phyloP scores from a whole-genome alignment of 2,329 filamentous ascomycete genomes.

The Scedosporium minutisporum region DNA sequence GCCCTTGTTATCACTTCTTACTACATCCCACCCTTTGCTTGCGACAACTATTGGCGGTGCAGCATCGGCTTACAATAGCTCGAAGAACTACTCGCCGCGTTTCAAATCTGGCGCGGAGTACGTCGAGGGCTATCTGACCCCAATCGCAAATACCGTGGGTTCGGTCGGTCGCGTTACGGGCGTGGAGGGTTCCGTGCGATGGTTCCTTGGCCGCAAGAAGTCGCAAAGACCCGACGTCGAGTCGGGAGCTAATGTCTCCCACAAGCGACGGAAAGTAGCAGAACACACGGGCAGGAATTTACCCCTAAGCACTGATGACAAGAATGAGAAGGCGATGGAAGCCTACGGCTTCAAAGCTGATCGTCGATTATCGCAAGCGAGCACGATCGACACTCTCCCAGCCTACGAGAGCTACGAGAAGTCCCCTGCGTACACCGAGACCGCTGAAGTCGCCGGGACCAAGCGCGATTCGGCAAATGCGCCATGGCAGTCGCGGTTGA shows the following conservation, averaged over 20 bases:
- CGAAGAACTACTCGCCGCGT: constrained; percentile 82
- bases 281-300: constrained; percentile 11
- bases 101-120: constrained; percentile 87
- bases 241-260: constrained; percentile 30
- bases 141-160: constrained; percentile 77
- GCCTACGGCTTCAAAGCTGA: constrained; percentile 18
- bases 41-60: constrained; percentile 79
- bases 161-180: constrained; percentile 77
- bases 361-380: constrained; percentile 53
- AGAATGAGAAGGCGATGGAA: constrained; percentile 11
- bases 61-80: constrained; percentile 73
- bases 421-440: constrained; percentile 66
- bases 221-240: constrained; percentile 38
- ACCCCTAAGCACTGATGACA: neutral
- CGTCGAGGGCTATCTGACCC: constrained; percentile 78
- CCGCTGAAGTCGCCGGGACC: constrained; percentile 22
- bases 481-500: constrained; percentile 71
- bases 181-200: constrained; percentile 76
- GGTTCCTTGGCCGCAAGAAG: constrained; percentile 60
- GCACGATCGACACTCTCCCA: constrained; percentile 65
- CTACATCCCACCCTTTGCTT: constrained; percentile 77
- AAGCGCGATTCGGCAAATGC: constrained; percentile 21
- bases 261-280: constrained; percentile 51
- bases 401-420: constrained; percentile 77
- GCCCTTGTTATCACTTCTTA: constrained; percentile 76